Conservation (phyloP, 495 filamentous ascomycete species). For the Xeromyces bisporus region DNA sequence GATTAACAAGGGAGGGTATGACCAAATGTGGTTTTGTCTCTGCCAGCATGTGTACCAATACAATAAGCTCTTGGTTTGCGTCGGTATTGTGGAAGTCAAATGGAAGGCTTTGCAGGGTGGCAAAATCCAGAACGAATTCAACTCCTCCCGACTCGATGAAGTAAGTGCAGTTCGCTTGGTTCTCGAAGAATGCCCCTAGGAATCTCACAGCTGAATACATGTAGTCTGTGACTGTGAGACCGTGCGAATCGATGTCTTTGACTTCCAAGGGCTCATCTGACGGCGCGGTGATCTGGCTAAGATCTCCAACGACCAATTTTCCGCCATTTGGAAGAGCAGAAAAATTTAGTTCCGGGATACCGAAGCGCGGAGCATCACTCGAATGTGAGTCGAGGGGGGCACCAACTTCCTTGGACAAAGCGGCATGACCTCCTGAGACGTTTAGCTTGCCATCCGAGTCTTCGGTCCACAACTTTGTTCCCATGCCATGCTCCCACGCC, state of each 20-base stretch:
- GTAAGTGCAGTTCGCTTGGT: constrained; percentile 51
- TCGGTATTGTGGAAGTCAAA: constrained; percentile 53
- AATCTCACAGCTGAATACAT: constrained; percentile 61
- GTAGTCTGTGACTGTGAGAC: constrained; percentile 44
- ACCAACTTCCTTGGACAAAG: constrained; percentile 22
- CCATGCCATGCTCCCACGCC: constrained; percentile 49
- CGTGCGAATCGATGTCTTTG: constrained; percentile 29
- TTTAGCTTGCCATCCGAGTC: constrained; percentile 19
- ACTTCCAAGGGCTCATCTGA: constrained; percentile 20
- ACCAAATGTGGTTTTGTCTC: constrained; percentile 72
- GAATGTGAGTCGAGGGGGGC: constrained; percentile 11
- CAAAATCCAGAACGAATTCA: constrained; percentile 70
- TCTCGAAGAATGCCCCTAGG: constrained; percentile 59
- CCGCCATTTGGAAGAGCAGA: constrained; percentile 22
- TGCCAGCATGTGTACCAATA: constrained; percentile 61
- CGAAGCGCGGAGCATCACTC: constrained; percentile 14
- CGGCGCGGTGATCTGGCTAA: constrained; percentile 14
- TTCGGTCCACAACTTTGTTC: constrained; percentile 61
- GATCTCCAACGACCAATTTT: constrained; percentile 18
- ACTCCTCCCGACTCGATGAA: constrained; percentile 69
- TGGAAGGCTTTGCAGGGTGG: constrained; percentile 58
- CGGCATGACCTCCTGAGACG: constrained; percentile 15
- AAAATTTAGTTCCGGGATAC: constrained; percentile 17
- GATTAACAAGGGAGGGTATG: constrained; percentile 59
- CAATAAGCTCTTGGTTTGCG: constrained; percentile 46